Evolutionary conservation across 176 grass and related monocot species (phyloP).

Genomic region (Eleusine indica): DNA sequence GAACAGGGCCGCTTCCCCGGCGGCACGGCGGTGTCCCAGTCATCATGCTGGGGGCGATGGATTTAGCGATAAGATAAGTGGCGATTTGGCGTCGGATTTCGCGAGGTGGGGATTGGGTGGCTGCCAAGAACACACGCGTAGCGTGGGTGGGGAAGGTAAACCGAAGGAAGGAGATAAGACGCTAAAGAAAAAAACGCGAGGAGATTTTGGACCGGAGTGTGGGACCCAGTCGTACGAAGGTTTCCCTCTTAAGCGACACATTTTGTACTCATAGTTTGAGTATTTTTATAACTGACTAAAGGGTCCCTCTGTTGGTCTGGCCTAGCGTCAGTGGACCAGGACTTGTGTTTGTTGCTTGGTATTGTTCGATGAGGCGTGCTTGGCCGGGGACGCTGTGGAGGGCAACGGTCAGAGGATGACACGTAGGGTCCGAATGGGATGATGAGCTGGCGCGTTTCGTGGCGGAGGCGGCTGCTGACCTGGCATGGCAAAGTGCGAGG

Average conservation of each 20-base stretch:
- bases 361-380: not conserved
- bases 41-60: slow-evolving; percentile 21
- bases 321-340: not conserved
- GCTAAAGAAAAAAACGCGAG: slow-evolving; percentile 5
- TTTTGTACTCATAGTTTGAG: not conserved
- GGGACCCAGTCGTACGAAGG: not conserved
- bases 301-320: accelerated
- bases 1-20: not conserved
- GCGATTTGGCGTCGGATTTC: slow-evolving; percentile 41
- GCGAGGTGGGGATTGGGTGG: slow-evolving; percentile 40
- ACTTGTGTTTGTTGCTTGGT: accelerated
- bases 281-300: accelerated
- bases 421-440: not conserved
- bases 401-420: not conserved
- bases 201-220: not conserved
- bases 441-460: not conserved
- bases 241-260: not conserved
- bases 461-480: not conserved
- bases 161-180: slow-evolving; percentile 50
- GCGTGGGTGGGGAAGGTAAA: not conserved
- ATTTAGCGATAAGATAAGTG: slow-evolving; percentile 41
- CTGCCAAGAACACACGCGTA: slow-evolving; percentile 35
- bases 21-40: not conserved
- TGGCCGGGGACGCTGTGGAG: not conserved
- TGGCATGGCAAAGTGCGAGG: slow-evolving; percentile 20